Conservation (phyloP, 2,329 filamentous ascomycete genomes). For the Leptographium lundbergii region DNA sequence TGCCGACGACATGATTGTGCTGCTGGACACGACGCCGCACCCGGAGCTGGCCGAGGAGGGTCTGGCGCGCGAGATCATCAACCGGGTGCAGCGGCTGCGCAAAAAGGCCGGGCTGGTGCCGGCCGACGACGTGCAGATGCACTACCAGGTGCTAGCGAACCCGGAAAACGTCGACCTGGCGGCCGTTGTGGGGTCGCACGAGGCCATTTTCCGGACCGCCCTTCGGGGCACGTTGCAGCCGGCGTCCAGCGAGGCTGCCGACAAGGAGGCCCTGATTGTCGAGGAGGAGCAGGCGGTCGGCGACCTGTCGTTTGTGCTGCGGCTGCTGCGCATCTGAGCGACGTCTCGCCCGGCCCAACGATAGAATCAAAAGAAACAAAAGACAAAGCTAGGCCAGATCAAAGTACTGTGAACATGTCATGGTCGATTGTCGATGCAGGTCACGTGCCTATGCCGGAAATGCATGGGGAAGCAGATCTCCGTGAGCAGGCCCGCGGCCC, state of each 20-base stretch:
- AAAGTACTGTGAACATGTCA: too few relatives aligned
- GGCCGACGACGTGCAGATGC: constrained; percentile 93
- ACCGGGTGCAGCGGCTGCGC: constrained; percentile 79
- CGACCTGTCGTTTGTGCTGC: constrained; percentile 12
- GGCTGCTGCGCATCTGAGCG: constrained; percentile 7
- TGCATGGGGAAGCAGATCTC: neutral
- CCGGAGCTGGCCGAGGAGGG: constrained; percentile 82
- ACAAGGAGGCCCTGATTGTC: constrained; percentile 49
- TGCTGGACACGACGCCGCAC: constrained; percentile 65
- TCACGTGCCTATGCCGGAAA: neutral
- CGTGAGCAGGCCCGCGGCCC: neutral
- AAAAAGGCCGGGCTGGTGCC: constrained; percentile 87
- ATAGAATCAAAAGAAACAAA: neutral
- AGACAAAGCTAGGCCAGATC: neutral
- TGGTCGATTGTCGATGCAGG: neutral
- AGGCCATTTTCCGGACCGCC: constrained; percentile 59
- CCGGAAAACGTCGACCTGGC: constrained; percentile 64
- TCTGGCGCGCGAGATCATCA: constrained; percentile 81
- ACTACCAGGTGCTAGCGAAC: constrained; percentile 71
- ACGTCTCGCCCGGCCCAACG: neutral
- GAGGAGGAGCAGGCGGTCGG: constrained; percentile 57
- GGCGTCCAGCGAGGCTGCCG: constrained; percentile 43
- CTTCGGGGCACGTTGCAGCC: constrained; percentile 61
- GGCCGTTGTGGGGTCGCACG: constrained; percentile 56
- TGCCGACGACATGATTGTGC: constrained; percentile 62